Conservation (phyloP, 225 moss, liverwort and hornwort species). For the Physcomitrellopsis africana region DNA sequence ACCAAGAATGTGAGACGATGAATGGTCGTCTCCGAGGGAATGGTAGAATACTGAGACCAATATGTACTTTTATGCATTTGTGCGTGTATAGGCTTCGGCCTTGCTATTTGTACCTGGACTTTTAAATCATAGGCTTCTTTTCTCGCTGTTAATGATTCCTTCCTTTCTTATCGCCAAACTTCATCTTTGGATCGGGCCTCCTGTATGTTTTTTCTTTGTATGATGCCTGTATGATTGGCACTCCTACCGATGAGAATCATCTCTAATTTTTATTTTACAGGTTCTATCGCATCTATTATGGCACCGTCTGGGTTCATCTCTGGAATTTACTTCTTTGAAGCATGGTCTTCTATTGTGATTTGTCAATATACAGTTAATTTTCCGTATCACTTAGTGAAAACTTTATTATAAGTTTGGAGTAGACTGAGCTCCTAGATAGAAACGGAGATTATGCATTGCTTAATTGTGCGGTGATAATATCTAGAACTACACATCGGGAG, state of each 20-base stretch:
- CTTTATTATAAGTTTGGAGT: neutral
- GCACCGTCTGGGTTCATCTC: neutral
- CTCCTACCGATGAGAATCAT: neutral
- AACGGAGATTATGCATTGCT: neutral
- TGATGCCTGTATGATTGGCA: conserved; percentile 20
- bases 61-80: neutral
- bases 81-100: neutral
- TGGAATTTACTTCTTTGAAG: neutral
- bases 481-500: neutral
- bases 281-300: neutral
- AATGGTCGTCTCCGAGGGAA: neutral
- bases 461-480: neutral
- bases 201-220: neutral
- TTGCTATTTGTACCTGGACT: conserved; percentile 19
- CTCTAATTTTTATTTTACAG: neutral
- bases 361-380: neutral
- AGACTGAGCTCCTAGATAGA: neutral
- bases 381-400: neutral
- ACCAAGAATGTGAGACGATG: conserved; percentile 7
- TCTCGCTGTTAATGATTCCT: neutral
- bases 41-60: no score
- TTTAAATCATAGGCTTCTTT: conserved; percentile 1
- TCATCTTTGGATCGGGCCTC: conserved; percentile 6
- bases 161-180: neutral
- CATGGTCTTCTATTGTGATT: conserved; percentile 8